A percentile compares a stretch with the other conserved stretches of the same genome.
These are phyloP conservation scores for Solanum hybrid DNA, from an alignment of 305 asterid species.

Conservation along the genomic window DNA sequence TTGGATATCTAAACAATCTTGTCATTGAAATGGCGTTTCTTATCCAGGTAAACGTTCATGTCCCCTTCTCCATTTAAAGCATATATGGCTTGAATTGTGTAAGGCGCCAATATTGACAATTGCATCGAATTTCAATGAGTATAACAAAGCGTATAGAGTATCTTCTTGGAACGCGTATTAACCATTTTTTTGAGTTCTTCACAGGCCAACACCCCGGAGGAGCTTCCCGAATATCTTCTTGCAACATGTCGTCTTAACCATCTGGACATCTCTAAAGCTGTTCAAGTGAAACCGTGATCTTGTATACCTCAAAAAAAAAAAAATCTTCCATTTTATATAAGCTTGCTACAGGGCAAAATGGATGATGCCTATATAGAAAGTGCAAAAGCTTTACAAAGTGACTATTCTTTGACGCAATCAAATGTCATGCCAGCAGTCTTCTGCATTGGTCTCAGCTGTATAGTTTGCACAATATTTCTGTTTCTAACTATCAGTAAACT, in stretches of 20 bases:
- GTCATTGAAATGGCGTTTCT: constrained; percentile 94
- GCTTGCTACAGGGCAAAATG: not conserved
- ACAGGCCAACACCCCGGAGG: constrained; percentile 77
- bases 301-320: not conserved
- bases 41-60: constrained; percentile 51
- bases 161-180: not conserved
- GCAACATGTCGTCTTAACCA: constrained; percentile 91
- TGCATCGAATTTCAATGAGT: not conserved
- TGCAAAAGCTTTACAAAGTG: no score
- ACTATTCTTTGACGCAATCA: not conserved
- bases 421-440: not conserved
- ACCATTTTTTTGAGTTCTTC: not conserved
- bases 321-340: not conserved
- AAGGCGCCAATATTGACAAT: not conserved
- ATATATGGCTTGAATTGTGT: not conserved
- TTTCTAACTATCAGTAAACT: not conserved
- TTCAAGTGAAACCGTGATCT: constrained; percentile 22
- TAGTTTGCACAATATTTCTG: not conserved
- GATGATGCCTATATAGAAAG: not conserved
- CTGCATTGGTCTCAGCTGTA: not conserved
- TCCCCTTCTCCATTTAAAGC: not conserved
- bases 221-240: constrained; percentile 74
- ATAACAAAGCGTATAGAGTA: not conserved
- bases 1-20: constrained; percentile 86
- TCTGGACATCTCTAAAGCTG: constrained; percentile 60